Conservation (phyloP, 2,329 filamentous ascomycete species). For the Penicillium psychrosexuale region DNA sequence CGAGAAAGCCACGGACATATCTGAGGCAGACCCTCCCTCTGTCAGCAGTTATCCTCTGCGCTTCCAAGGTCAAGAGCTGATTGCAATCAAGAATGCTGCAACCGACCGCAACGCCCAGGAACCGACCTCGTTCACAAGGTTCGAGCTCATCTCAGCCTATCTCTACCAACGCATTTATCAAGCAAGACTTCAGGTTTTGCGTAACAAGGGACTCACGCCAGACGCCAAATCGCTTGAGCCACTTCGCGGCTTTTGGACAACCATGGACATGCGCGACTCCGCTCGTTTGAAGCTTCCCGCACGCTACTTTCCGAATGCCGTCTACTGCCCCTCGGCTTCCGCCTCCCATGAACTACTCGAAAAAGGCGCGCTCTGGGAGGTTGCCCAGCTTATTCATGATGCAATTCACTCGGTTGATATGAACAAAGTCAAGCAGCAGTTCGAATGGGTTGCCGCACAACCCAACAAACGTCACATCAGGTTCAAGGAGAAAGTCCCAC, state of each 20-base stretch:
- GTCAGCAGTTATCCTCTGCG: background rate
- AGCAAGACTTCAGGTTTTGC: background rate
- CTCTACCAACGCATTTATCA: background rate
- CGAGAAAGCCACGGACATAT: background rate
- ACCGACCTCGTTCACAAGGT: background rate
- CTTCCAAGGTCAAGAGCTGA: background rate
- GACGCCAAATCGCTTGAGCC: background rate
- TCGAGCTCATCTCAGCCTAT: constrained; percentile 4
- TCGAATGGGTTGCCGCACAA: constrained; percentile 4
- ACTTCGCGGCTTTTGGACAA: background rate
- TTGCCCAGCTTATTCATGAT: background rate
- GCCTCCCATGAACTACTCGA: background rate
- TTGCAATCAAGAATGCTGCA: background rate
- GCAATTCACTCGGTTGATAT: background rate
- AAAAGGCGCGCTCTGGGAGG: background rate
- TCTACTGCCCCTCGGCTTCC: background rate
- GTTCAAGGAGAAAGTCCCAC: background rate
- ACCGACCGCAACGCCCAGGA: background rate
- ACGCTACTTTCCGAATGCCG: constrained; percentile 1
- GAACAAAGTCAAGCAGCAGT: background rate
- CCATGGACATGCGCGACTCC: constrained; percentile 1
- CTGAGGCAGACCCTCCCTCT: background rate
- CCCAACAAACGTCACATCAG: background rate
- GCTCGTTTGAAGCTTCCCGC: background rate
- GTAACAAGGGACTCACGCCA: background rate